Evolutionary conservation across 495 filamentous ascomycete species (phyloP), one percentile per base, ranked within the genome.

Genomic region (Parmelia sp.): DNA sequence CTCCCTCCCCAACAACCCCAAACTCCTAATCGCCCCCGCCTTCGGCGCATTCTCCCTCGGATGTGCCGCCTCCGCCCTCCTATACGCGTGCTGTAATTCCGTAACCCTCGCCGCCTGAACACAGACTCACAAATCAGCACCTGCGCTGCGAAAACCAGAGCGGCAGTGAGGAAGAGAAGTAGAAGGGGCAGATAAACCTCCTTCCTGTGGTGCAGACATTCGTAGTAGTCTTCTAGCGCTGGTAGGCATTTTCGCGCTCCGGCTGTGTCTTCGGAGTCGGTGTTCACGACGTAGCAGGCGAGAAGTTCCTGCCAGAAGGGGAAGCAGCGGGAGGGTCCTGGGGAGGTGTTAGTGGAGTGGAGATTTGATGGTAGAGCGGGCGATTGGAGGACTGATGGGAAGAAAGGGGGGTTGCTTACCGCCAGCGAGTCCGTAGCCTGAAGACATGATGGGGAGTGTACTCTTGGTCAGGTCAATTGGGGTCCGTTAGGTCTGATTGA

Each of bases 251-350:
- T 96, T 80, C 86, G 88, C 78, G 90, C 93, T 55, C 92, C 92
- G 14, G 84, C 81, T 61, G 84, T 82, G 70, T 92, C 87, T 29
- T 90, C 86, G 53, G 85, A 76, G 60, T 79, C 82, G 57, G 88
- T 86, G 76, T 93, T 92, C 72, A 92, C 83, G 57, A 93, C 89
- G 73, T 95, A 95, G 83, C 90, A 95, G 69, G 88, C 88, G 67
- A 95, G 86, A 61, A 92, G 79, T 72, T 95, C 90, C 78, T 95
- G 94, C 95, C 95, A 99, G 85, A 97, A 99, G 74, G 90, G 89
- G 78, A 95, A 97, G 86, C 94, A 99, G 79, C 96, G 87, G 71
- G 85, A 86, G 65, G 86, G 88, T 71, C 91, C 92, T 96, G 75
- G 47, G 62, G 69, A 2, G n/a, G 15, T 6, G 25, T 65, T 60